These are phyloP conservation scores for Samsoniella hepiali DNA, from an alignment of 2,329 filamentous ascomycete species.

Conservation along the genomic window DNA sequence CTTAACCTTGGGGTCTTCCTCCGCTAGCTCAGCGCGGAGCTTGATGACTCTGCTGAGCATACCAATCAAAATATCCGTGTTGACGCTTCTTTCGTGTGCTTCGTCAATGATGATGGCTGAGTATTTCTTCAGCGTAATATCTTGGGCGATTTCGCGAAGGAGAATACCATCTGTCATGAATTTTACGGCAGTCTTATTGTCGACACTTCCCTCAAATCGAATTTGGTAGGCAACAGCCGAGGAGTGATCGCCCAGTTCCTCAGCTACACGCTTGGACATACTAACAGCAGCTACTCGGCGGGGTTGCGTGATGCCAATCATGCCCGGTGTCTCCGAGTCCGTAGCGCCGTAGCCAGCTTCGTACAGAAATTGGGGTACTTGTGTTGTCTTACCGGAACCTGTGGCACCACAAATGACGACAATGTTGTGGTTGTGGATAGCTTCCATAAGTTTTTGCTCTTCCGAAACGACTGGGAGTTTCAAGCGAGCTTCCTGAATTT, in stretches of 20 bases:
- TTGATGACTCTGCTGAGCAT: conserved; percentile 93
- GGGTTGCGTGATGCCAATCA: conserved; percentile 95
- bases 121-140: conserved; percentile 85
- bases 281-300: conserved; percentile 92
- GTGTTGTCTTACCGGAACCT: conserved; percentile 95
- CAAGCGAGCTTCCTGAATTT: conserved; percentile 74
- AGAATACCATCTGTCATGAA: conserved; percentile 99
- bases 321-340: conserved; percentile 75
- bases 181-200: conserved; percentile 82
- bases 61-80: conserved; percentile 96
- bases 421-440: conserved; percentile 84
- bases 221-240: conserved; percentile 87
- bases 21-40: conserved; percentile 69
- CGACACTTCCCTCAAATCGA: conserved; percentile 83
- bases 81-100: conserved; percentile 94
- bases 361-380: conserved; percentile 92
- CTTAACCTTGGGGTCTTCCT: conserved; percentile 66
- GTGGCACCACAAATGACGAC: conserved; percentile 93
- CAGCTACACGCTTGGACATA: conserved; percentile 87
- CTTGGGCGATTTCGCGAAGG: conserved; percentile 83
- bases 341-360: conserved; percentile 87
- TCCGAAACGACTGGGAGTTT: conserved; percentile 88
- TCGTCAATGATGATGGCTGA: conserved; percentile 94
- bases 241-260: conserved; percentile 78
- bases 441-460: conserved; percentile 97